Percentiles rank a stretch among this genome's conserved stretches.
Evolutionary conservation across 331 rosid species (phyloP).

Genomic region (Prunus yedoensis): DNA sequence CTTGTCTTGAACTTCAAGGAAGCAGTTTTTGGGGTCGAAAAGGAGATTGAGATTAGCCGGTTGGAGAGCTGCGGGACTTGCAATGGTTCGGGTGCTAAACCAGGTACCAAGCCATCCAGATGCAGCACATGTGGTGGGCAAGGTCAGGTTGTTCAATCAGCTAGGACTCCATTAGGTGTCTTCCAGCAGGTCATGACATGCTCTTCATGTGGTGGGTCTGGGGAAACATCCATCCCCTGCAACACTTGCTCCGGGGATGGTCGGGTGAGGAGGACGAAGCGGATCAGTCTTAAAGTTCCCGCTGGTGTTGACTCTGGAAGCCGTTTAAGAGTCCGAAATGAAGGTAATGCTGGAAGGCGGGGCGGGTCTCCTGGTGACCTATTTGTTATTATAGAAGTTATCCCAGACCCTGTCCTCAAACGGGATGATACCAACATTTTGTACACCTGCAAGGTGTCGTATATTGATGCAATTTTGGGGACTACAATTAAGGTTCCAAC

Average conservation of each 20-base stretch:
- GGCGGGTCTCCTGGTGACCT: constrained; percentile 96
- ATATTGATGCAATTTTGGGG: constrained; percentile 88
- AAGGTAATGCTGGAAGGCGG: constrained; percentile 89
- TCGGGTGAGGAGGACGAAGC: constrained; percentile 83
- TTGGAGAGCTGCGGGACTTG: constrained; percentile 92
- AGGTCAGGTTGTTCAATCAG: constrained; percentile 91
- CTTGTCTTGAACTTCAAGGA: constrained; percentile 85
- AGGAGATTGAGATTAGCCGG: constrained; percentile 90
- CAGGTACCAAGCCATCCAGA: constrained; percentile 79
- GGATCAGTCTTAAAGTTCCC: constrained; percentile 93
- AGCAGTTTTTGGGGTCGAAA: constrained; percentile 95
- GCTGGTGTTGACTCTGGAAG: constrained; percentile 98
- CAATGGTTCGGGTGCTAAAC: constrained; percentile 94
- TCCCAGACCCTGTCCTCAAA: constrained; percentile 85
- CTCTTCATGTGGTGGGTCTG: constrained; percentile 87
- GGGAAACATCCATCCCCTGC: constrained; percentile 92
- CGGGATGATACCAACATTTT: constrained; percentile 91
- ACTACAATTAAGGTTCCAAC: constrained; percentile 90
- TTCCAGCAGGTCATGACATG: constrained; percentile 98
- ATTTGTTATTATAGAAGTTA: constrained; percentile 84
- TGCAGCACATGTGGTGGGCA: constrained; percentile 97
- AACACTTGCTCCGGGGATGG: constrained; percentile 97
- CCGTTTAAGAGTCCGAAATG: constrained; percentile 92
- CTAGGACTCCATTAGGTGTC: constrained; percentile 94
- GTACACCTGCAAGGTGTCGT: constrained; percentile 85